A percentile compares a stretch with the other conserved stretches of the same genome.
These are phyloP conservation scores for Hygrophila difformis DNA, from an alignment of 257 asterid species.

Conservation along the genomic window DNA sequence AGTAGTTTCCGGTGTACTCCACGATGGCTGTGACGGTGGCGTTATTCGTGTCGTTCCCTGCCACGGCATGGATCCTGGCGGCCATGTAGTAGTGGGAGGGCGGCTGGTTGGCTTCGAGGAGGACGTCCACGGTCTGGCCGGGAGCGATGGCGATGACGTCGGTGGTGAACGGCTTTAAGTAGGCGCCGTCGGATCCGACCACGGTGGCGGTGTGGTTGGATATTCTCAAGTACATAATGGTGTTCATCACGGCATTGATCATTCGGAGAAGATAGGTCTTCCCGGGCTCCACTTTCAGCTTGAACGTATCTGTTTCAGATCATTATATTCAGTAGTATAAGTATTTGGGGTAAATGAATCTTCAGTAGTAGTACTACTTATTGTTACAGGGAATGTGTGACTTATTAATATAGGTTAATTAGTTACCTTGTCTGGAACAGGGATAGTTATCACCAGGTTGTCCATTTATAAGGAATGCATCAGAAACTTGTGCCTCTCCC, in stretches of 20 bases:
- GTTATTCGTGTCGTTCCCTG: constrained; percentile 20
- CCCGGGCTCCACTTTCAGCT: constrained; percentile 36
- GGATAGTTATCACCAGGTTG: constrained; percentile 53
- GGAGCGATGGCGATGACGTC: constrained; percentile 47
- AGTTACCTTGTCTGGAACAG: constrained; percentile 41
- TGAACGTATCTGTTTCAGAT: constrained; percentile 31
- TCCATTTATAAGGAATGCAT: constrained; percentile 52
- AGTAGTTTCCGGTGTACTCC: constrained; percentile 27
- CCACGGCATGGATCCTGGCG: constrained; percentile 28
- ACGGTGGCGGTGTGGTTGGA: constrained; percentile 38
- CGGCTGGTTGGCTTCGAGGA: constrained; percentile 38
- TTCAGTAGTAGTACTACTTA: too few relatives aligned
- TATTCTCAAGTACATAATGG: constrained; percentile 36
- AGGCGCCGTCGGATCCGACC: constrained; percentile 49
- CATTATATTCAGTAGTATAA: too few relatives aligned
- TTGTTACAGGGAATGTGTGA: background rate
- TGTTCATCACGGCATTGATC: constrained; percentile 53
- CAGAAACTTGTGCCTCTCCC: constrained; percentile 36
- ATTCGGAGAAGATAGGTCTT: constrained; percentile 39
- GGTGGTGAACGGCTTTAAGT: constrained; percentile 35
- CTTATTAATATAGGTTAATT: too few relatives aligned
- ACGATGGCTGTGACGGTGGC: constrained; percentile 52
- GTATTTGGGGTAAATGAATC: too few relatives aligned
- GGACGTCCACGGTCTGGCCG: constrained; percentile 48
- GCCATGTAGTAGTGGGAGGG: constrained; percentile 55